Evolutionary conservation across 257 asterid genomes (phyloP), one percentile per base, ranked within the genome.

Genomic region (Cordia subcordata): DNA sequence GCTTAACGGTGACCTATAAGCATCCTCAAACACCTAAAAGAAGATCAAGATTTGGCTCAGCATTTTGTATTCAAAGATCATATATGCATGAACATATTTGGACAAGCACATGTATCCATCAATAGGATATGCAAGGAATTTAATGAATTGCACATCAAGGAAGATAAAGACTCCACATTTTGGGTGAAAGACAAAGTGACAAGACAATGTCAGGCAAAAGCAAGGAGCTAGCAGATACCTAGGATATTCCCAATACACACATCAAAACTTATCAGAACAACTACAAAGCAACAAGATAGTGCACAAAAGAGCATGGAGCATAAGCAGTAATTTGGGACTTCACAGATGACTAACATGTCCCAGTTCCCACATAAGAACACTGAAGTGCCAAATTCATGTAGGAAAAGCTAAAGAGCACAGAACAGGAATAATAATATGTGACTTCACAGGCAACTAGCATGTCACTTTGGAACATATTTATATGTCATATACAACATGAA

Each of bases 1-100:
- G 73, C 99, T 86, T 55, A 93, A 83, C 5, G 99, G 99, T 10
- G 99, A 93, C 76, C 69, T 81, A 55, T 93, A 93, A 53, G 99
- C 99, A 85, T 93, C 97, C 82, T 89, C 99, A 72, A 93, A 88
- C 53, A 93, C 95, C 99, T 93, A 66, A 50, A 62, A 75, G 61
- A 72, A n/a, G 66, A 22, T 15, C 35, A 53, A 50, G 40, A 66
- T 37, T 47, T 74, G 42, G 70, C 66, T 55, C 67, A 55, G 51
- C 51, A n/a, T 50, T 60, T 38, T 49, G 13, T 47, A 44, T 18
- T 63, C 21, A 15, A 13, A 5, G 8, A 45, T 12, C 22, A 33
- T 3, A 11, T 27, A 35, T 27, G 6, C 35, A 1, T 27, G 35
- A 27, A 27, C 35, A 27, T 27, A 27, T 27, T 27, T 27, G 35